Conservation (phyloP, 1,284 basidiomycete genomes). For the Meripilus lineatus region DNA sequence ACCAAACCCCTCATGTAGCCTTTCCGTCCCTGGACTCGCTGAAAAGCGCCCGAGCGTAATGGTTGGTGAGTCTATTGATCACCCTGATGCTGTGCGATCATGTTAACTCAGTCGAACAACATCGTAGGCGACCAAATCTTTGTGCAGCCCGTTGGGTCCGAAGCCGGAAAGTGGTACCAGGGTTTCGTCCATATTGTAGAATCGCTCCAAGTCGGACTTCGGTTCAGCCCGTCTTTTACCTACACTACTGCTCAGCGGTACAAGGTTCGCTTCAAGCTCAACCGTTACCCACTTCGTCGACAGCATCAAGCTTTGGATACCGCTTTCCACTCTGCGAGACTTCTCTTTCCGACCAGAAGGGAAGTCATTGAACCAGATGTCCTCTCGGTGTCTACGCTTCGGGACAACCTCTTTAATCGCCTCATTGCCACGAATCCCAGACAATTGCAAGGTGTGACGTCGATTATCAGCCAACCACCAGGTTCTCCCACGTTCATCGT, state of each 20-base stretch:
- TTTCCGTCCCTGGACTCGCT: constrained; percentile 55
- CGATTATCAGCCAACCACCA: constrained; percentile 39
- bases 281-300: constrained; percentile 45
- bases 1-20: too few relatives aligned
- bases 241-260: constrained; percentile 6
- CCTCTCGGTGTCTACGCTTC: constrained; percentile 13
- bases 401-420: constrained; percentile 31
- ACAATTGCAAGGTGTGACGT: constrained; percentile 49
- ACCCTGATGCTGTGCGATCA: too few relatives aligned
- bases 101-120: not conserved
- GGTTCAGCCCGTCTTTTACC: constrained; percentile 44
- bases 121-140: constrained; percentile 49
- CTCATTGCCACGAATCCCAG: constrained; percentile 43
- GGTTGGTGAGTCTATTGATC: constrained; percentile 37
- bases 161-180: constrained; percentile 44
- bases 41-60: constrained; percentile 63
- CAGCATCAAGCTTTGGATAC: constrained; percentile 54
- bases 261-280: constrained; percentile 50
- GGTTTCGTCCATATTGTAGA: constrained; percentile 53
- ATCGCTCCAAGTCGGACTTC: constrained; percentile 45
- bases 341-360: constrained; percentile 36
- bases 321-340: constrained; percentile 31
- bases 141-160: constrained; percentile 37
- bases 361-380: constrained; percentile 22
- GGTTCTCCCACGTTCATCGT: constrained; percentile 55